Base-by-base conservation (phyloP, 129 eudicot species). In the Centaurea solstitialis region DNA sequence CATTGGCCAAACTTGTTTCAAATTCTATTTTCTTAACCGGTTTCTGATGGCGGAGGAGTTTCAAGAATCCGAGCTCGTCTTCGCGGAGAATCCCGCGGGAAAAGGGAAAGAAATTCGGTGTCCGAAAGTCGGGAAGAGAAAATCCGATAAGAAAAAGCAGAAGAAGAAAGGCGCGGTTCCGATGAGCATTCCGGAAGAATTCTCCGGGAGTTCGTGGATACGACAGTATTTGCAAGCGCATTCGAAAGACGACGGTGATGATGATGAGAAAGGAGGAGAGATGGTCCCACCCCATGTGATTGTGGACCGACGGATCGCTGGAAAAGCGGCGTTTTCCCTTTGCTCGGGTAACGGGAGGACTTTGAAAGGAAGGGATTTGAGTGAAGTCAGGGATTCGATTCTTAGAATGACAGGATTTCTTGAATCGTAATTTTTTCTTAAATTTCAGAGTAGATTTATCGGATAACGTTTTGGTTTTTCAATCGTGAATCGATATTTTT, bases 381-480 rank as follows among this genome's bases (percentile, higher is more conserved):
- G 92, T 73, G 73, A 89, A 81, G 93, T 93, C 9, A 74, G 98
- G 83, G 75, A 93, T 81, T 89, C 92, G 0, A 80, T 93, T 69
- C 92, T 91, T 39, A 86, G 89, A 59, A 80, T 93, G 88, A 93
- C 98, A 0, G 98, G 98, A 3, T 93, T 90, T 81, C 87, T 93
- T 2, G 98, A 93, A 85, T 82, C 91, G 38, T 93, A 11, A 90
- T 37, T 20, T 3, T 80, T 73, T 20, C 9, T 57, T 69, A 22
- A 15, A 13, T 80, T 80, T 22, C 30, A 28, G 13, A 9, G 62
- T 68, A 11, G 13, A 65, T 40, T n/a, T 1, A 57, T 17, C 18
- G 22, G 65, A 57, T 3, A 57, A 57, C 0, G 5, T 77, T 65
- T 18, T 24, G 20, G 72, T 18, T 59, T n/a, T 75, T 30, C 70